Evolutionary conservation across 805 yeast species (phyloP), one percentile per base, ranked within the genome.

Genomic region (Kregervanrija pseudodelftensis): DNA sequence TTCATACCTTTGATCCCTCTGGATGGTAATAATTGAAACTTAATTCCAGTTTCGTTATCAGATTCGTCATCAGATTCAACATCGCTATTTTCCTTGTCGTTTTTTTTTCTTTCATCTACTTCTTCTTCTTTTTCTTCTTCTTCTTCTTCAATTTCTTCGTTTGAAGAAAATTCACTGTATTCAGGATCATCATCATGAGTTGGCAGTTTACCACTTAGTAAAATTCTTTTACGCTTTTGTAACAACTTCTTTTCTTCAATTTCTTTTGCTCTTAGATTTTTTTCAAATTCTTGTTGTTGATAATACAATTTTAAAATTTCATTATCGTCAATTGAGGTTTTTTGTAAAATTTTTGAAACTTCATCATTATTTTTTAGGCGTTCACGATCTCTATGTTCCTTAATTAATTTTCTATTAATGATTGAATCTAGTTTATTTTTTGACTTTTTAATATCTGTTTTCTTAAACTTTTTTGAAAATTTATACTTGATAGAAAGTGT

Each of bases 161-260:
- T 60, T 22, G 28, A 22, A 2, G 56, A 55, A 16, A 48, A 50
- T 36, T 59, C 64, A 43, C 58, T 58, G n/a, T 52, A 60, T 30
- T 62, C 64, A 11, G 58, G 64, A 39, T 59, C 64, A 22, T 53
- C 57, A 10, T 56, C 58, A 30, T 45, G 49, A 7, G 48, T 37
- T 34, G 49, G 48, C n/a, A 40, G 33, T 15, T 51, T 42, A 3
- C 52, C 53, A 2, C 45, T 44, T 32, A 50, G 14, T 8, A 58
- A 37, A 39, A 46, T 22, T 39, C 46, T 44, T 37, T 40, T 50
- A 15, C 52, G 40, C 44, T 36, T 42, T 35, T 39, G 46, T 36
- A 41, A 41, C 16, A 13, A 36, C 33, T 44, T 50, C 44, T 47
- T 50, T 47, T 41, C 52, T 47, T 40, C 44, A 44, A 47, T 34